Conservation (phyloP, 2,329 filamentous ascomycete genomes). For the Escovopsis weberi region DNA sequence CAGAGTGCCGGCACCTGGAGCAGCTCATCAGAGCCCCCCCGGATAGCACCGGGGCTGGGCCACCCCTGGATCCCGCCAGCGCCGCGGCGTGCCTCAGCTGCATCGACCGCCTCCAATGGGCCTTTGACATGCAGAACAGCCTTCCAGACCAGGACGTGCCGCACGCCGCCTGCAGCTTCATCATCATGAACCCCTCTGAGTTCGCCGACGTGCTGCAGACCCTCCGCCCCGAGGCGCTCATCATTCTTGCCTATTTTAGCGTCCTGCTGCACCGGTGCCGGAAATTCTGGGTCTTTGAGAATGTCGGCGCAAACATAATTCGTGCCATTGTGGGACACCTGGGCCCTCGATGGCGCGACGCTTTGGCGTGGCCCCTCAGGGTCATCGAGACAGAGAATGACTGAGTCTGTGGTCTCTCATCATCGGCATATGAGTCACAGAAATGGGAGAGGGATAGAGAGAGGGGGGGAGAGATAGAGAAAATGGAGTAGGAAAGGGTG, state of each 20-base stretch:
- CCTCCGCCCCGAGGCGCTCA: constrained; percentile 26
- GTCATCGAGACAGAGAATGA: constrained; percentile 14
- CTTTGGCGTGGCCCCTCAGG: constrained; percentile 19
- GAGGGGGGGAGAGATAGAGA: too few species aligned
- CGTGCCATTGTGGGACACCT: constrained; percentile 18
- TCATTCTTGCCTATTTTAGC: constrained; percentile 35
- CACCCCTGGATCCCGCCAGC: constrained; percentile 11
- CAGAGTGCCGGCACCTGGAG: constrained; percentile 13
- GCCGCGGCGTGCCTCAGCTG: constrained; percentile 17
- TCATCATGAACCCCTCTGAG: constrained; percentile 16
- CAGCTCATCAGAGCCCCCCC: constrained; percentile 5
- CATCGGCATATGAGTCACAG: too few species aligned
- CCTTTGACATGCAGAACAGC: constrained; percentile 17
- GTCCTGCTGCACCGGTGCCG: constrained; percentile 29
- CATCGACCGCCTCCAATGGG: constrained; percentile 17
- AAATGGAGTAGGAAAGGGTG: too few species aligned
- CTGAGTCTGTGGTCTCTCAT: constrained; percentile 5
- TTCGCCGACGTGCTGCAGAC: constrained; percentile 22
- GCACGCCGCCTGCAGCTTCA: constrained; percentile 20
- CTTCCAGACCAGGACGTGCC: constrained; percentile 11
- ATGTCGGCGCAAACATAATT: constrained; percentile 18
- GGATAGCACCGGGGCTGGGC: constrained; percentile 12
- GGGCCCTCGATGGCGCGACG: constrained; percentile 19
- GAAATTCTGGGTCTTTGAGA: constrained; percentile 24
- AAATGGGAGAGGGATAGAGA: too few species aligned